Base-by-base conservation (phyloP, 73 alveolate genomes). In the Uronychia binucleata region DNA sequence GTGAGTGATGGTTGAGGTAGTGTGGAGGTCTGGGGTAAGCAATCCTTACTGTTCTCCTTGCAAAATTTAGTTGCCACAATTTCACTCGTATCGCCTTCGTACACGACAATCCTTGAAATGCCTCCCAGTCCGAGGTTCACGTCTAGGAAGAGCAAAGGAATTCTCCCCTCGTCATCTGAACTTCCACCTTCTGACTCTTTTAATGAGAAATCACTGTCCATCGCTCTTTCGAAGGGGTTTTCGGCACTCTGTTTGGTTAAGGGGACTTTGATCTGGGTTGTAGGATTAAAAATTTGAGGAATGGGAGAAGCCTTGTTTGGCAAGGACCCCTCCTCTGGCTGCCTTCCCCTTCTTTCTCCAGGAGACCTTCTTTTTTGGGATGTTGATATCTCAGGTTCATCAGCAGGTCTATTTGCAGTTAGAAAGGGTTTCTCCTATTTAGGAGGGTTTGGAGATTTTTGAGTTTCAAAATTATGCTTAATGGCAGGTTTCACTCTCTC, bases 21-120 rank as follows among this genome's bases (percentile, higher is more conserved):
- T 5, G 5, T 46, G 67, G 5, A 46, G 67, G n/a, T 46, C 67
- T 46, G n/a, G n/a, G n/a, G n/a, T n/a, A n/a, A 46, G 67, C 19
- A 19, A 46, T 5, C n/a, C n/a, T 46, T 85, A 84, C 97, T 94
- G 93, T 97, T 96, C 81, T 97, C 98, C 30, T 87, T 78, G 0
- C 98, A 96, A 84, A 97, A 97, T 83, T 94, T 94, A 83, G 88
- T 97, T 0, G 99, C 99, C 30, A 97, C 92, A 0, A 90, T 98
- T 85, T 88, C 97, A 0, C 99, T 97, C 1, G 96, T 89, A 82
- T 97, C 99, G 0, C 99, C 98, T 90, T 96, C 99, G 90, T 93
- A 97, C 31, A 97, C 98, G 58, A 96, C 96, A 34, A 96, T 97
- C 84, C 98, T 93, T 79, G 97, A 90, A 14, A 95, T 95, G 30